A percentile compares a stretch with the other conserved stretches of the same genome.
Conservation (phyloP, 345 rosid genomes). For the Lepidium aucheri region DNA sequence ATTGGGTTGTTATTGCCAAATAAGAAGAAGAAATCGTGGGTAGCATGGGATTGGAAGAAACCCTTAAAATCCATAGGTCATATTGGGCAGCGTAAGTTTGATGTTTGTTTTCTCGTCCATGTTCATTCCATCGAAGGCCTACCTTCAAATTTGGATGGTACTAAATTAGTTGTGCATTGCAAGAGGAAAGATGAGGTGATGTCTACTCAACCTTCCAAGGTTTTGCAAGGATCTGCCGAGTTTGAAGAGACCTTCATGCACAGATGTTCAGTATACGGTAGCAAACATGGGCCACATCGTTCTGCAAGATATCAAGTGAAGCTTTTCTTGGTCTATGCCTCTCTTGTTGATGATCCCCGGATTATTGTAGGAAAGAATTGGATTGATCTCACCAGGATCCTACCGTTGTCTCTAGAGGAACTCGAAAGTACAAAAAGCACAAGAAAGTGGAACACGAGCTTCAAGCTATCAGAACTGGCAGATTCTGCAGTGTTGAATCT, state of each 20-base stretch:
- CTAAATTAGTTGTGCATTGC: conserved; percentile 54
- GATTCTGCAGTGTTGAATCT: conserved; percentile 60
- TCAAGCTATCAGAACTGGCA: conserved; percentile 54
- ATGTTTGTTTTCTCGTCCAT: conserved; percentile 60
- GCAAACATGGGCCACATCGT: conserved; percentile 44
- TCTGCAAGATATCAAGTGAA: conserved; percentile 55
- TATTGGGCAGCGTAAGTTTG: conserved; percentile 44
- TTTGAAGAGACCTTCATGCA: conserved; percentile 65
- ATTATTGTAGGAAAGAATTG: conserved; percentile 53
- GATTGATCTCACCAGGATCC: conserved; percentile 71
- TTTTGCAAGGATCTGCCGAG: conserved; percentile 45
- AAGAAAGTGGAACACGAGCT: conserved; percentile 70
- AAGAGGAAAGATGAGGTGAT: conserved; percentile 58
- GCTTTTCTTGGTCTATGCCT: conserved; percentile 45
- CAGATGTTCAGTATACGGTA: conserved; percentile 51
- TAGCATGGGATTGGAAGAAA: conserved; percentile 73
- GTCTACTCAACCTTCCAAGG: conserved; percentile 39
- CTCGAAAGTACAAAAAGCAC: conserved; percentile 47
- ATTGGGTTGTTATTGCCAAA: conserved; percentile 1
- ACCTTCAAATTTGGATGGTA: conserved; percentile 39
- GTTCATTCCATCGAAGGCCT: conserved; percentile 75
- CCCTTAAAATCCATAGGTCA: conserved; percentile 69
- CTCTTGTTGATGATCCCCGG: conserved; percentile 37
- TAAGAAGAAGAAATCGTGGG: conserved; percentile 43
- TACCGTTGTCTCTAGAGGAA: conserved; percentile 68